These are phyloP conservation scores for Phytopythium montanum DNA, from an alignment of 352 stramenopile species.

Conservation along the genomic window DNA sequence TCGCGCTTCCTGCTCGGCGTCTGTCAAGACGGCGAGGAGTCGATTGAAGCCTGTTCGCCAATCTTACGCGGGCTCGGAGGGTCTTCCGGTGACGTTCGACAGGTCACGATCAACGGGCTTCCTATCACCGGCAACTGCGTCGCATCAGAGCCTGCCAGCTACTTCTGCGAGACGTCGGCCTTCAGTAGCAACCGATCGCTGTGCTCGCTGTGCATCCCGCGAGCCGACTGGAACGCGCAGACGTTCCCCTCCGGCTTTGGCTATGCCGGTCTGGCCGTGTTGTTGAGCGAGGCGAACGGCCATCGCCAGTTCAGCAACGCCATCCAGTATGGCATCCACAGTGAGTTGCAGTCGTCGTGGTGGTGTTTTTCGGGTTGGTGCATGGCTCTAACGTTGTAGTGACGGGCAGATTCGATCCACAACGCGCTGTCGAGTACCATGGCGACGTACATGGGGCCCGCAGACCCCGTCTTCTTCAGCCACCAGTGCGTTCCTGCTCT, in stretches of 20 bases:
- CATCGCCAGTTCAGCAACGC: slow-evolving; percentile 29
- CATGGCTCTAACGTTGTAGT: neutral
- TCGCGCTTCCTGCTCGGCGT: slow-evolving; percentile 15
- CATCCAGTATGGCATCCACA: slow-evolving; percentile 49
- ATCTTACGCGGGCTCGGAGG: slow-evolving; percentile 37
- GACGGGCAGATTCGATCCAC: slow-evolving; percentile 35
- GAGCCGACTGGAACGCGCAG: slow-evolving; percentile 24
- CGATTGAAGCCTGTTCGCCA: slow-evolving; percentile 30
- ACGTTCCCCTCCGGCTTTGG: slow-evolving; percentile 41
- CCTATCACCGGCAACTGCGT: slow-evolving; percentile 24
- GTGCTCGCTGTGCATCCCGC: slow-evolving; percentile 35
- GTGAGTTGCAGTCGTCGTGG: slow-evolving; percentile 20
- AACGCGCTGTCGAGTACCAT: slow-evolving; percentile 27
- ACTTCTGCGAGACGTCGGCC: slow-evolving; percentile 39
- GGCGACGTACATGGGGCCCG: slow-evolving; percentile 27
- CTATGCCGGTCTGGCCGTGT: slow-evolving; percentile 22
- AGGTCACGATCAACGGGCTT: slow-evolving; percentile 26
- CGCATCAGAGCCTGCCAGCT: slow-evolving; percentile 14
- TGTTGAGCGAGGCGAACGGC: slow-evolving; percentile 22
- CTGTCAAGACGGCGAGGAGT: slow-evolving; percentile 17
- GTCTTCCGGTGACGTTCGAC: slow-evolving; percentile 13
- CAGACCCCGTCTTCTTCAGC: slow-evolving; percentile 45
- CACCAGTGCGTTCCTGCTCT: slow-evolving; percentile 36
- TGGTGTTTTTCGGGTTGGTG: neutral
- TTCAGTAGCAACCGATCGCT: slow-evolving; percentile 13